These are phyloP conservation scores for Halophytophthora batemanensis DNA, from an alignment of 352 stramenopile species.

Conservation along the genomic window DNA sequence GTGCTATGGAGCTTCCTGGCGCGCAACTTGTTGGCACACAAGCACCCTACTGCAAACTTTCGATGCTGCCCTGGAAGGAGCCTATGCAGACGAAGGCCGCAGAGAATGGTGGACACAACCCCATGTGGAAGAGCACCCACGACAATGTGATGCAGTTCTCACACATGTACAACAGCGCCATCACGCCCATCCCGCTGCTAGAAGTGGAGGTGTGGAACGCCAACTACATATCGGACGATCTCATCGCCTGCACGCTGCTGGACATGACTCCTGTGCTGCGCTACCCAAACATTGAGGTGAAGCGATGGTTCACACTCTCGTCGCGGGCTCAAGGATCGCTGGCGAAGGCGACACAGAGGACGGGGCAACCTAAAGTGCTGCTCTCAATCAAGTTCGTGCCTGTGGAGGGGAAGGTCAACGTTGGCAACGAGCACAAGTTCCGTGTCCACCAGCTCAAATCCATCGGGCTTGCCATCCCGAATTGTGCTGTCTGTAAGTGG, in stretches of 20 bases:
- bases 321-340: slow-evolving; percentile 39
- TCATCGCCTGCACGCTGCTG: slow-evolving; percentile 73
- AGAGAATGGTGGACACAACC: slow-evolving; percentile 71
- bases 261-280: slow-evolving; percentile 81
- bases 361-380: slow-evolving; percentile 57
- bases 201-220: slow-evolving; percentile 87
- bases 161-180: slow-evolving; percentile 89
- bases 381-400: slow-evolving; percentile 79
- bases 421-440: slow-evolving; percentile 79
- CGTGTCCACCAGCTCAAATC: slow-evolving; percentile 86
- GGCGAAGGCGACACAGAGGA: slow-evolving; percentile 41
- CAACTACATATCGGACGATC: slow-evolving; percentile 79
- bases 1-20: slow-evolving; percentile 67
- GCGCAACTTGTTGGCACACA: slow-evolving; percentile 63
- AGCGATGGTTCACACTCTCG: slow-evolving; percentile 82
- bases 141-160: slow-evolving; percentile 83
- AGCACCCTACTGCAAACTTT: slow-evolving; percentile 70
- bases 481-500: slow-evolving; percentile 70
- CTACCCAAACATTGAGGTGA: slow-evolving; percentile 64
- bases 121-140: slow-evolving; percentile 66
- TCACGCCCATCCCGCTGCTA: slow-evolving; percentile 79
- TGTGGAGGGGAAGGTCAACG: slow-evolving; percentile 51
- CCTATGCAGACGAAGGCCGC: slow-evolving; percentile 74
- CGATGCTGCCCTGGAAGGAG: slow-evolving; percentile 82
- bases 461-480: slow-evolving; percentile 73